Evolutionary conservation across 2,329 filamentous ascomycete genomes (phyloP), one percentile per base, ranked within the genome.

Genomic region (Cytospora chrysosperma): DNA sequence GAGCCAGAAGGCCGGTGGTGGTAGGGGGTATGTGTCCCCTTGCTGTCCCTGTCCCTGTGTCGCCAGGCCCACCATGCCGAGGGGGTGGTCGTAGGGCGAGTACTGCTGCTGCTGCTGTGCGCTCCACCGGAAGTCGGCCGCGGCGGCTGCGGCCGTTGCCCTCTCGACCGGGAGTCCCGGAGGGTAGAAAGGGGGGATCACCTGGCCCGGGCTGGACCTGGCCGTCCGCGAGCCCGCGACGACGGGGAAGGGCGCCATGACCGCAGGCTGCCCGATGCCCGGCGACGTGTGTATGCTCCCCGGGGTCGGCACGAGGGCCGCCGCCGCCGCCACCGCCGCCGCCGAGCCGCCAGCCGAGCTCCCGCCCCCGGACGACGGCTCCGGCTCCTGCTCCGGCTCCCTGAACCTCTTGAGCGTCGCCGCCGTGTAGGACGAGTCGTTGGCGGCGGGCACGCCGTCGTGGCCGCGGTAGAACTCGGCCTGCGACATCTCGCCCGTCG

Each of bases 371-470:
- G 4, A 34, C 9, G 32, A 34, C 19, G 55, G 66, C 6, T n/a
- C n/a, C n/a, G n/a, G n/a, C n/a, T n/a, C n/a, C n/a, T n/a, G n/a
- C n/a, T n/a, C n/a, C n/a, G n/a, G n/a, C n/a, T 72, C 69, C 61
- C 69, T 72, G 7, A 72, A 59, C 21, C 63, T 67, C 47, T 73
- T 72, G 13, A 79, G 69, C 2, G 71, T 72, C 1, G 72, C 71
- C 1, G 72, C 70, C 2, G 73, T 73, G 65, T 73, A 75, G 24
- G 69, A 74, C 8, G 72, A 73, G 1, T 75, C 72, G 1, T 75
- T 72, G 1, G 75, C 69, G 0, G 71, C 67, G 6, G 74, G 68
- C 27, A 72, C 72, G 9, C 68, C 67, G 1, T 62, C 65, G 1
- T 70, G 55, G 0, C 68, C 65, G 19, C 66, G 71, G 1, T 75